Evolutionary conservation across 768 basidiomycete species (phyloP).

Genomic region (Leccinellum rugosiceps): DNA sequence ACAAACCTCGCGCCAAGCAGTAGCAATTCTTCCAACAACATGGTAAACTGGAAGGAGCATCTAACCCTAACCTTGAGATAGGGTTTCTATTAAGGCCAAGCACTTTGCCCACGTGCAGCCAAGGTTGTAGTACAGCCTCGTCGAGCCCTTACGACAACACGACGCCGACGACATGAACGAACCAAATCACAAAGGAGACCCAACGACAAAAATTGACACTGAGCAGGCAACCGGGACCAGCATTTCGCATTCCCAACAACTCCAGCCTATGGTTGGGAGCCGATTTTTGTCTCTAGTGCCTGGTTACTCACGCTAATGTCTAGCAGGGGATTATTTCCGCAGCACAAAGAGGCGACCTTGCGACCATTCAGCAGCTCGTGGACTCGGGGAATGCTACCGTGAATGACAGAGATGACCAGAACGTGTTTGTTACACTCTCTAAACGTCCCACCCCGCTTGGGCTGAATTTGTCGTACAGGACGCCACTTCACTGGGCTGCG

Average conservation of each 20-base stretch:
- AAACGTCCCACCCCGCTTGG: background rate
- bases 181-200: conserved; percentile 24
- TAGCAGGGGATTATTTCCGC: conserved; percentile 72
- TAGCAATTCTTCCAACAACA: conserved; percentile 13
- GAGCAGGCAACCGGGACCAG: conserved; percentile 30
- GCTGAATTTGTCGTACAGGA: conserved; percentile 32
- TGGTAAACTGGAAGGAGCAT: conserved; percentile 3
- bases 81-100: conserved; percentile 16
- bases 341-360: conserved; percentile 83
- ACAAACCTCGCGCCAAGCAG: conserved; percentile 21
- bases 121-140: conserved; percentile 3
- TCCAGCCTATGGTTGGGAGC: conserved; percentile 21
- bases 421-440: conserved; percentile 46
- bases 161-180: conserved; percentile 31
- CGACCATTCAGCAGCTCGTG: conserved; percentile 59
- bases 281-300: background rate
- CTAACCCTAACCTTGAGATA: conserved; percentile 31
- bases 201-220: conserved; percentile 26
- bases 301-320: conserved; percentile 1
- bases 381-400: conserved; percentile 68
- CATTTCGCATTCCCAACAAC: conserved; percentile 21
- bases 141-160: conserved; percentile 14
- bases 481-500: conserved; percentile 96
- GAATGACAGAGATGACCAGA: conserved; percentile 82
- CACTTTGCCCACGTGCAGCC: conserved; percentile 13